These are phyloP conservation scores for Pyrenochaeta sp. DNA, from an alignment of 2,329 filamentous ascomycete species.

Conservation along the genomic window DNA sequence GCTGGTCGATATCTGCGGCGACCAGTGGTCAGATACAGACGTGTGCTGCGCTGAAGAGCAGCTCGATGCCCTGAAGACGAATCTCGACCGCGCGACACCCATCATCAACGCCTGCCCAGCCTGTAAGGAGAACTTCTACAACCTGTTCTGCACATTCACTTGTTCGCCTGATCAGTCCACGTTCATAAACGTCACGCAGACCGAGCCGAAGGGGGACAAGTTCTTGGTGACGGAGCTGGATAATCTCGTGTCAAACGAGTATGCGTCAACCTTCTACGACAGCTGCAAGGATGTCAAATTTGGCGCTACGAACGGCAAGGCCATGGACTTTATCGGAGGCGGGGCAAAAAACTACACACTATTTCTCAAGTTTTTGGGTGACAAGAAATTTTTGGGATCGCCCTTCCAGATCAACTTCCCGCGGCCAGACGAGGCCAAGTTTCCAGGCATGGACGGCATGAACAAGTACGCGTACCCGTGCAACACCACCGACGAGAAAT, in stretches of 20 bases:
- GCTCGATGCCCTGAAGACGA: constrained; percentile 80
- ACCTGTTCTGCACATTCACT: constrained; percentile 97
- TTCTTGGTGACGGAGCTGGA: constrained; percentile 86
- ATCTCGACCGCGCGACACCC: constrained; percentile 84
- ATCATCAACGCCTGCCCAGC: constrained; percentile 94
- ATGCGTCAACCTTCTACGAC: constrained; percentile 88
- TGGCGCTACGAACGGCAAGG: constrained; percentile 88
- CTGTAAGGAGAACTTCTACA: constrained; percentile 98
- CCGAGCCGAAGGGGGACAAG: constrained; percentile 68
- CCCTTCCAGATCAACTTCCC: constrained; percentile 99
- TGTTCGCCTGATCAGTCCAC: constrained; percentile 96
- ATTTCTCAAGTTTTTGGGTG: constrained; percentile 89
- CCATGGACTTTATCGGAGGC: constrained; percentile 95
- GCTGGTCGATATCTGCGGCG: constrained; percentile 84
- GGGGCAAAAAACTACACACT: constrained; percentile 89
- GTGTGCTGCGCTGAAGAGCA: constrained; percentile 88
- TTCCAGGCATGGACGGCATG: constrained; percentile 75
- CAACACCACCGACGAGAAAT: constrained; percentile 86
- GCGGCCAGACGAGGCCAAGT: constrained; percentile 63
- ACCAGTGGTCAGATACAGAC: constrained; percentile 82
- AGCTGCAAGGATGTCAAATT: constrained; percentile 99
- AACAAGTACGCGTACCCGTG: constrained; percentile 82
- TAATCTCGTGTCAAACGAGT: constrained; percentile 84
- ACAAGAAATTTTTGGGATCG: constrained; percentile 89
- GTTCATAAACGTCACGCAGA: constrained; percentile 90